A percentile compares a stretch with the other conserved stretches of the same genome.
Conservation (phyloP, 306 rosid genomes). For the Dryas octopetala region DNA sequence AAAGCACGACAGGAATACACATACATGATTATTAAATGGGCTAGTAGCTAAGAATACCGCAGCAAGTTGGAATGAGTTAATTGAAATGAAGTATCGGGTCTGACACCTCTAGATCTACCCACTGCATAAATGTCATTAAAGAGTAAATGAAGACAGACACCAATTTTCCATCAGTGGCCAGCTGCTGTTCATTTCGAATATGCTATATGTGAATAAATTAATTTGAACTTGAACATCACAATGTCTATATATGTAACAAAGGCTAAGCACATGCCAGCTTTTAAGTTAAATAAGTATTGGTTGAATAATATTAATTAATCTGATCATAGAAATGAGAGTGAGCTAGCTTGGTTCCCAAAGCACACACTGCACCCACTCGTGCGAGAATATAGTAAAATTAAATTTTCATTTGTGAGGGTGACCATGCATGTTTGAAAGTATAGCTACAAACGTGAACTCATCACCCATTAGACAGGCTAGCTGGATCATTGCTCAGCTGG, state of each 20-base stretch:
- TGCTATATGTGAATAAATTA: no score
- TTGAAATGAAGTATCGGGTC: no score
- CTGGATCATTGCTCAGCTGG: slow-evolving; percentile 13
- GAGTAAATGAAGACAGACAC: no score
- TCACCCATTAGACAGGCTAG: slow-evolving; percentile 19
- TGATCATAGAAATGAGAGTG: background rate
- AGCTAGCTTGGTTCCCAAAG: background rate
- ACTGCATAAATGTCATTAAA: no score
- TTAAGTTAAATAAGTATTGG: background rate
- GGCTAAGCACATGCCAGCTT: background rate
- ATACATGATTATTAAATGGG: no score
- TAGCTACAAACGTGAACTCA: slow-evolving; percentile 10
- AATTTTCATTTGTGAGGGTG: background rate
- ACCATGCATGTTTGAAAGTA: slow-evolving; percentile 25
- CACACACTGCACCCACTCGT: slow-evolving; percentile 8
- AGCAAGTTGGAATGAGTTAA: no score
- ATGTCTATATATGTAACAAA: no score
- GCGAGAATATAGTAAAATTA: background rate
- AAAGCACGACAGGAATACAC: no score
- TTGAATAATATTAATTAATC: background rate
- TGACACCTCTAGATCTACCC: no score
- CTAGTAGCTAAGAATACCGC: no score
- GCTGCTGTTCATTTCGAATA: background rate
- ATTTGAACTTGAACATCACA: background rate
- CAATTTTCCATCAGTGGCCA: background rate